Percentiles rank a stretch among this genome's conserved stretches.
These are phyloP conservation scores for Beauveria australis DNA, from an alignment of 2,329 filamentous ascomycete genomes.

Conservation along the genomic window DNA sequence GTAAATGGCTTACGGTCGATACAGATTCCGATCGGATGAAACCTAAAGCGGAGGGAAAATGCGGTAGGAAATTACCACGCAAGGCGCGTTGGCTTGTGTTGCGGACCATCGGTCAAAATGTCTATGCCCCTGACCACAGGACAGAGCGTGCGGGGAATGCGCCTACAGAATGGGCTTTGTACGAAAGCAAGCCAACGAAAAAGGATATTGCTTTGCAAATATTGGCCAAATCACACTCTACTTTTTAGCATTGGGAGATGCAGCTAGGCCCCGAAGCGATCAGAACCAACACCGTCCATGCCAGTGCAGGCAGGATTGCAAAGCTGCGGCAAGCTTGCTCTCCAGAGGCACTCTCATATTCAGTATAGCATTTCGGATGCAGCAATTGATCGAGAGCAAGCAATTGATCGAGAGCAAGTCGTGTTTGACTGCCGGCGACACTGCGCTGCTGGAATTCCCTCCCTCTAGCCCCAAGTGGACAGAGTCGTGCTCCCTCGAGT, in stretches of 20 bases:
- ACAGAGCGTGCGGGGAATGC: neutral
- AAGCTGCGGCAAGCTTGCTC: too few relatives aligned
- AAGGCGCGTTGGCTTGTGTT: neutral
- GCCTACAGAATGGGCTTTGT: neutral
- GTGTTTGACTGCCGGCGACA: neutral
- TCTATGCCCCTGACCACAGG: neutral
- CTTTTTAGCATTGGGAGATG: neutral
- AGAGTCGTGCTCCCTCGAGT: neutral
- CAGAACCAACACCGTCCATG: neutral
- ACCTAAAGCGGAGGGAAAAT: neutral
- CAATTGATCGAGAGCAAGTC: neutral
- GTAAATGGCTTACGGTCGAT: neutral
- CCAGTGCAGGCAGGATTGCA: neutral
- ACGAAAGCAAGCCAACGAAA: neutral
- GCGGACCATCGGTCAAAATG: neutral
- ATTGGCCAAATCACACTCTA: neutral
- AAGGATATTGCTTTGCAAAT: neutral
- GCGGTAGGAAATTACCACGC: neutral
- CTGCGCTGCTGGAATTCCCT: neutral
- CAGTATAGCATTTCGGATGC: neutral
- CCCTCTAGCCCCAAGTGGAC: neutral
- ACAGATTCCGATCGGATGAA: neutral
- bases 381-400: neutral
- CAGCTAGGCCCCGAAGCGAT: neutral
- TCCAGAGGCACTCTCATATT: neutral